Base-by-base conservation (phyloP, 2,329 filamentous ascomycete genomes). In the Hymenotorrendiella dingleyae region DNA sequence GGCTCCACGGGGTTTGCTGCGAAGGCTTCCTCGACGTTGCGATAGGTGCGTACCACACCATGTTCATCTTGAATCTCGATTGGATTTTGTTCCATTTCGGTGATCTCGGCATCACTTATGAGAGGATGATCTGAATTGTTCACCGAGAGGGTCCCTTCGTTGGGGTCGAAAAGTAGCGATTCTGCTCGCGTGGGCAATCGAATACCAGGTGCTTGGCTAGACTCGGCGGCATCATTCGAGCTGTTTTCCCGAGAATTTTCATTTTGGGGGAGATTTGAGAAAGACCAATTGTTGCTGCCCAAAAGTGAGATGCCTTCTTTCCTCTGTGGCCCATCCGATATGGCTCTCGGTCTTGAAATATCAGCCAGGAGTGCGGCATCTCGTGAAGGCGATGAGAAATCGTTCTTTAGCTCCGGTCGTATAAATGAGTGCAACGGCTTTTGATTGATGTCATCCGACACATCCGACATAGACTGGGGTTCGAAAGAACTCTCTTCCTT, bases 251-350 rank as follows among this genome's bases (percentile, higher is more conserved):
- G 9, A 8, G 14, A 12, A 11, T 14, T 39, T 26, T 52, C 42
- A 7, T 38, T 16, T 20, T 42, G 40, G 9, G 64, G 61, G 6
- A 75, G 48, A 19, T 62, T 63, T 4, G 67, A 64, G 51, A 81
- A 82, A 0, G 70, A 71, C 79, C 78, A 83, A 51, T 65, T 81
- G 48, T 80, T 80, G 55, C 76, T 76, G 1, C 70, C 77, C 12
- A 82, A 57, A 0, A 73, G 72, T 38, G 78, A 73, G 40, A 71
- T 63, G 2, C 61, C 60, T 7, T 67, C 62, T 4, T 63, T 64
- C 5, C 60, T 56, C 32, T 65, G 66, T 4, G 74, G 74, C 0
- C 77, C 77, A 53, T 81, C 78, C 0, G 78, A 81, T 37, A 70
- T 66, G 21, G 78, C 69, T 32, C 78, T 67, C 14, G 72, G 74